Base-by-base conservation (phyloP, 768 basidiomycete genomes). In the Brasilioporus rufonigricans region DNA sequence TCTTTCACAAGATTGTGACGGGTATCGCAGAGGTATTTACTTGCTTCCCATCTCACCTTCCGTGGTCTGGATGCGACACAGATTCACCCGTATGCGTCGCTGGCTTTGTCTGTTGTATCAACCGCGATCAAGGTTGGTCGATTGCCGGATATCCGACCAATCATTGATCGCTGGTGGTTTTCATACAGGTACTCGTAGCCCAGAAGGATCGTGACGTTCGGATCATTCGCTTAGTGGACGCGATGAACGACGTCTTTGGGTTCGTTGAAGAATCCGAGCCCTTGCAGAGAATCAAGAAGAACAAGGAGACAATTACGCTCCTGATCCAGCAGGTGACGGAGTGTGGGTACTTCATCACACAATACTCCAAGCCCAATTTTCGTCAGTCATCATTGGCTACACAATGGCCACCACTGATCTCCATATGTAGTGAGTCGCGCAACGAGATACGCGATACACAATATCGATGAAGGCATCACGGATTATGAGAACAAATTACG, bases 271-370 rank as follows among this genome's bases (percentile, higher is more conserved):
- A 41, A 12, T 27, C 29, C 4, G 27, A 40, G 7, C 19, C 36
- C 5, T 23, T 32, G 49, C 32, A 50, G 39, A 10, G 3, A 21
- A 23, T 50, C 21, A 16, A 50, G 9, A 7, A 19, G 2, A 10
- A 40, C 39, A 16, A 31, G 2, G 32, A 50, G 39, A 32, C 21
- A 5, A 24, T 24, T 29, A 50, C 29, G 5, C 29, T 41, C n/a
- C 27, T 50, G 18, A 12, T 43, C 23, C 39, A 50, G 11, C 49
- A 50, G 39, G 39, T 50, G 48, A 50, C 39, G 16, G 48, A 50
- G 29, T 40, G 48, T 16, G 29, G 39, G 14, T 41, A 50, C 31
- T 51, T 51, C 50, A 51, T 51, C 50, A n/a, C 31, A 6, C 40
- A 43, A 39, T 39, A 39, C 10, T 24, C 18, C 21, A 43, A 43